Evolutionary conservation across 257 asterid genomes (phyloP).

Genomic region (Nicotiana noctiflora): DNA sequence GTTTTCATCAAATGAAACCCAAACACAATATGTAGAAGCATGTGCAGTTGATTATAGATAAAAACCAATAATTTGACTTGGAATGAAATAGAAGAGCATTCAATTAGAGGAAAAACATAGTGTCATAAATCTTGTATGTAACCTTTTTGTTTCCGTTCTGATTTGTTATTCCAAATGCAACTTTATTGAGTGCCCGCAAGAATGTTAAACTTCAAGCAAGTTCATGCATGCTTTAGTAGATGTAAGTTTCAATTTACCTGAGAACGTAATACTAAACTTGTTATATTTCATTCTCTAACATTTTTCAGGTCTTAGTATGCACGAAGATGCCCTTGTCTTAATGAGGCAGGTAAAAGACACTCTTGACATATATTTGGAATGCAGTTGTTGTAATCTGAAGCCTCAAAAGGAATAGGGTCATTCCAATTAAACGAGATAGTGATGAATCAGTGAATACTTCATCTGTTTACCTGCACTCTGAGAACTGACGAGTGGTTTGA

Average conservation of each 20-base stretch:
- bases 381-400: background rate
- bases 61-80: background rate
- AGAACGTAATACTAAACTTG: background rate
- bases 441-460: background rate
- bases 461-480: slow-evolving; percentile 15
- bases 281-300: background rate
- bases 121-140: background rate
- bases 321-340: background rate
- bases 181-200: background rate
- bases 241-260: background rate
- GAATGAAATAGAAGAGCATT: background rate
- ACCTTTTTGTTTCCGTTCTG: background rate
- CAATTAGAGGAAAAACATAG: background rate
- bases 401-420: background rate
- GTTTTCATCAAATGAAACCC: background rate
- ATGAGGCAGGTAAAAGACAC: background rate
- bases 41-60: background rate
- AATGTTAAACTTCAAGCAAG: background rate
- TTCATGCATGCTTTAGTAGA: background rate
- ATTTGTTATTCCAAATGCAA: background rate
- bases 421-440: background rate
- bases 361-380: background rate
- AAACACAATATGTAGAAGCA: background rate
- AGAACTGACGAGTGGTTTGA: slow-evolving; percentile 7
- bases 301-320: slow-evolving; percentile 2